Evolutionary conservation across 371 early-diverging fungal genomes (phyloP), one percentile per base, ranked within the genome.

Genomic region (Syncephalastrum contaminatum): DNA sequence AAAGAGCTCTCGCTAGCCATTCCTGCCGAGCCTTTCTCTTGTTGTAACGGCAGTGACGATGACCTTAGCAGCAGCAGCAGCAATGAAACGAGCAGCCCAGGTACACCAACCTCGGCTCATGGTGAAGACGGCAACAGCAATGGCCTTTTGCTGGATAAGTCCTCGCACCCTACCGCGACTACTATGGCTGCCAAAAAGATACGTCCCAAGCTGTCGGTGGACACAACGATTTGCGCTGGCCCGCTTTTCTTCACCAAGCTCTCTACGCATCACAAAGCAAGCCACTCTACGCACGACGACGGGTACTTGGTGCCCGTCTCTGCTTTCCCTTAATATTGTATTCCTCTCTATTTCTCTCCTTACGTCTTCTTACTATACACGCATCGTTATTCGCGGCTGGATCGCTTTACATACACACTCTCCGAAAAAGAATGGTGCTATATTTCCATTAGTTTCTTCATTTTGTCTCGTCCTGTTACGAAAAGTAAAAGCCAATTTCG

Each of bases 191-290:
- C 46, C 14, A 54, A 41, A 27, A 46, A 18, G 24, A 39, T 36
- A 39, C 53, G 51, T 21, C 54, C 54, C 19, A 60, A 60, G 46
- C 41, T 60, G 18, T 60, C 60, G 19, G 49, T 60, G 20, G 60
- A 60, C 45, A 60, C 60, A 43, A 60, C 55, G 42, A 51, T 60
- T 18, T 60, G 60, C 48, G 45, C 54, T 24, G 60, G 60, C 21
- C 60, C 60, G 44, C 53, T 60, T n/a, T 54, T 60, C 51, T 54
- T 60, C 25, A 60, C 60, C n/a, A 60, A 48, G 19, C 41, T 60
- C 16, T 60, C 60, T 4, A 60, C 60, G 19, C 53, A 59, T 30
- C 59, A 59, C 49, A 43, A 42, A 24, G 42, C 43, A 19, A 27
- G 24, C 36, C 20, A 50, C n/a, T 30, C 44, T 21, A 51, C 49